phyloP scores from a whole-genome alignment of 2,329 filamentous ascomycete species.

The Sclerotinia glacialis region DNA sequence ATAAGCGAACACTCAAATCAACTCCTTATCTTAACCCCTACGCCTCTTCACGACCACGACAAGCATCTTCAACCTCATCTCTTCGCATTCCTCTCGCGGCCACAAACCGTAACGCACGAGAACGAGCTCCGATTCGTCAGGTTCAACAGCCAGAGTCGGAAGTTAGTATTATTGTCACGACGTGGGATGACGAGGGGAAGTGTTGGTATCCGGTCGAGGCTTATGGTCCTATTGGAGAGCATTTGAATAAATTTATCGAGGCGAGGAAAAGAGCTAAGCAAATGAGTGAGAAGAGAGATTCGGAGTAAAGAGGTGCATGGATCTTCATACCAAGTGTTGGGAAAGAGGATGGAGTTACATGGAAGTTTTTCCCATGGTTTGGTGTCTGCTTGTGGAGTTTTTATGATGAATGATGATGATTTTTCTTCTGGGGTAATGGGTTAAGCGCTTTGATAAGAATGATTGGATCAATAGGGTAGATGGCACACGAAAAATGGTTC shows the following conservation, averaged over 20 bases:
- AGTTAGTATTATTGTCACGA: slow-evolving; percentile 25
- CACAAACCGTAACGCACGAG: slow-evolving; percentile 6
- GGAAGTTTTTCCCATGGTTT: not conserved
- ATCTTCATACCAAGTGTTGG: slow-evolving; percentile 20
- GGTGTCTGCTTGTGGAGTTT: not conserved
- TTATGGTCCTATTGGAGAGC: slow-evolving; percentile 20
- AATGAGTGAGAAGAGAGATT: slow-evolving; percentile 13
- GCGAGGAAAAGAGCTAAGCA: slow-evolving; percentile 15
- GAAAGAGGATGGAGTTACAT: slow-evolving; percentile 16
- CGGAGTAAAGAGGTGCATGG: not conserved
- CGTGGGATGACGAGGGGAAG: slow-evolving; percentile 23
- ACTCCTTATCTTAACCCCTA: slow-evolving; percentile 9
- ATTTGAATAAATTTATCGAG: slow-evolving; percentile 23
- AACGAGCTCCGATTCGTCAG: slow-evolving; percentile 18
- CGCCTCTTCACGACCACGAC: slow-evolving; percentile 12
- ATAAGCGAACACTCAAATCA: slow-evolving; percentile 19
- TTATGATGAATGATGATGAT: slow-evolving; percentile 13
- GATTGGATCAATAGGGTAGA: slow-evolving; percentile 14
- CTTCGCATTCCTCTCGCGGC: slow-evolving; percentile 10
- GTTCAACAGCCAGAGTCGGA: slow-evolving; percentile 21
- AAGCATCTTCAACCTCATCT: slow-evolving; percentile 16
- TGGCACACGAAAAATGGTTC: slow-evolving; percentile 6
- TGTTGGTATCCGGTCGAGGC: slow-evolving; percentile 24
- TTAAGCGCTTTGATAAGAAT: not conserved
- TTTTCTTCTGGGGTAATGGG: slow-evolving; percentile 4